Base-by-base conservation (phyloP, 805 yeast genomes). In the Spathaspora sp. region DNA sequence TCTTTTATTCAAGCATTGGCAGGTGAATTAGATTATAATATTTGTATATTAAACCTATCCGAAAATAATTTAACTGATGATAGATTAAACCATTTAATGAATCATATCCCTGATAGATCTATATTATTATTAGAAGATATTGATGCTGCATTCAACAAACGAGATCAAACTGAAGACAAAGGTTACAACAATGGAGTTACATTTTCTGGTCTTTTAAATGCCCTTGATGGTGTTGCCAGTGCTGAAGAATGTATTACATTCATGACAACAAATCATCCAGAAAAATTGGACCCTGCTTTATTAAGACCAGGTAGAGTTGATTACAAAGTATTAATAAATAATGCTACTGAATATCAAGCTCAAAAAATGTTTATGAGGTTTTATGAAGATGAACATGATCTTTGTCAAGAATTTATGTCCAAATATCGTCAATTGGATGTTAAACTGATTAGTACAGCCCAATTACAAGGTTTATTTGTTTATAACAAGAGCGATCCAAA, bases 201-300 rank as follows among this genome's bases (percentile, higher is more conserved):
- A 2, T 94, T 94, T 63, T 89, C 97, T 51, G 99, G 99, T 0
- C 75, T 94, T 45, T 72, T 94, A 53, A 94, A 94, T 65, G 97
- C 99, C 0, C 75, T 94, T 46, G 99, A 94, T 67, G 99, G 99
- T 46, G 98, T 94, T 16, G 94, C 98, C 2, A 89, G 97, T 28
- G 96, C 97, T 1, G 99, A 94, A 64, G 98, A 94, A 64, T 87
- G 97, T 45, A 78, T 94, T 32, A 93, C 97, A 0, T 94, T 94
- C 68, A 94, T 94, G 99, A 94, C 99, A 18, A 93, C 99, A 18
- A 94, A 94, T 68, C 99, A 94, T 63, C 97, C 97, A 0, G 98
- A 94, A 56, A 82, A 82, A 56, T 74, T 94, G 39, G 99, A 94
- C 62, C 90, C 97, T 1, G 99, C 99, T 0, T 78, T 94, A 44